Evolutionary conservation across 1,139 yeast genomes (phyloP), one percentile per base, ranked within the genome.

Genomic region (Yamadazyma friedrichii): DNA sequence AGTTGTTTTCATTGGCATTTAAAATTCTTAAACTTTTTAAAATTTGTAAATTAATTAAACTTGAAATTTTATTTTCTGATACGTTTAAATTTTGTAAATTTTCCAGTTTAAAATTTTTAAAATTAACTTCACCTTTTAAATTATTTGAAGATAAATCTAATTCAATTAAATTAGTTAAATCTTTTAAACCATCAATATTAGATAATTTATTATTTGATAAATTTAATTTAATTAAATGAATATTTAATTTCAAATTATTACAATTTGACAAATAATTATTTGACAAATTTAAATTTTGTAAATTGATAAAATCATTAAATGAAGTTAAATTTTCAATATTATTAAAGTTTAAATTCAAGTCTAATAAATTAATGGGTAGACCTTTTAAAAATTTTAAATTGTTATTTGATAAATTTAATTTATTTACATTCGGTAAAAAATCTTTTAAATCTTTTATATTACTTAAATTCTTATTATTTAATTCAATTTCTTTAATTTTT

Each of bases 361-460:
- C 61, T 44, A 74, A 65, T 2, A 73, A 47, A 1, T 51, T 47
- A 6, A 42, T 46, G 0, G 83, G 82, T 13, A 78, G 51, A 0
- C 83, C 84, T 31, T 70, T 73, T 24, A 74, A 56, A 48, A 62
- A 77, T 25, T 64, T 59, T n/a, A 79, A 54, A 10, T 56, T 49
- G 55, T 79, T 79, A 26, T 59, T 44, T 0, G 78, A 65, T 12
- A 76, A 60, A 51, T 75, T 64, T 5, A 76, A 42, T 25, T 52
- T 55, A 40, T 58, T 53, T 35, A 78, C 53, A 35, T 64, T 60
- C 0, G 84, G 84, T 28, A 76, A 60, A 42, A 77, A 69, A 28
- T 55, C 53, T 32, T 67, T 61, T 28, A 79, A 59, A 41, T 71
- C 79, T 38, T 70, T 67, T n/a, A 78, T 55, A 40, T 67, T 67